Percentiles rank a stretch among this genome's conserved stretches.
Conservation (phyloP, 345 rosid genomes). For the Bruguiera sexangula region DNA sequence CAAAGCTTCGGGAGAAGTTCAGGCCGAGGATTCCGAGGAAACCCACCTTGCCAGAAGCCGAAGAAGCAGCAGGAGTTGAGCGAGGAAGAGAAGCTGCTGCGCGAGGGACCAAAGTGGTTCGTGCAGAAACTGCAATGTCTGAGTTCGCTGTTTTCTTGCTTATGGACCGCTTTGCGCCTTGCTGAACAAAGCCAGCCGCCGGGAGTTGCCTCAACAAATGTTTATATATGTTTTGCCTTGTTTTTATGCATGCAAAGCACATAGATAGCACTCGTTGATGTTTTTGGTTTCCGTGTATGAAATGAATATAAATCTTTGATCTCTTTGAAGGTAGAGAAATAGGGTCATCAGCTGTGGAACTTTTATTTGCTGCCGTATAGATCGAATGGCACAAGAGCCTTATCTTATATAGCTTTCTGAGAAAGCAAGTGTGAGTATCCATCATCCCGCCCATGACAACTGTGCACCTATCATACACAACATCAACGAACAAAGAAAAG, state of each 20-base stretch:
- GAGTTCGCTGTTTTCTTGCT: conserved; percentile 66
- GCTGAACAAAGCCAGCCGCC: conserved; percentile 21
- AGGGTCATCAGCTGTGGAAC: too few species aligned
- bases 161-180: conserved; percentile 83
- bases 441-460: not conserved
- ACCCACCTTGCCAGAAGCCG: conserved; percentile 29
- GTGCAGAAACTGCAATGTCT: conserved; percentile 39
- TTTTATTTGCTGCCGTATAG: too few species aligned
- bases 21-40: conserved; percentile 13
- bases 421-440: too few species aligned
- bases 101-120: conserved; percentile 25
- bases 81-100: conserved; percentile 19
- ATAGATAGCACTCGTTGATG: not conserved
- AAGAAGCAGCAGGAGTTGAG: conserved; percentile 9
- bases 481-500: not conserved
- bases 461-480: not conserved
- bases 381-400: too few species aligned
- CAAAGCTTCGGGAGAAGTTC: conserved; percentile 51
- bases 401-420: too few species aligned
- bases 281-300: not conserved
- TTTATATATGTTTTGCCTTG: not conserved
- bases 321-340: too few species aligned
- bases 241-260: not conserved
- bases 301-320: too few species aligned
- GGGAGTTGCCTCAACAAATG: not conserved